Evolutionary conservation across 73 alveolate genomes (phyloP).

Genomic region (Stentor coeruleus): DNA sequence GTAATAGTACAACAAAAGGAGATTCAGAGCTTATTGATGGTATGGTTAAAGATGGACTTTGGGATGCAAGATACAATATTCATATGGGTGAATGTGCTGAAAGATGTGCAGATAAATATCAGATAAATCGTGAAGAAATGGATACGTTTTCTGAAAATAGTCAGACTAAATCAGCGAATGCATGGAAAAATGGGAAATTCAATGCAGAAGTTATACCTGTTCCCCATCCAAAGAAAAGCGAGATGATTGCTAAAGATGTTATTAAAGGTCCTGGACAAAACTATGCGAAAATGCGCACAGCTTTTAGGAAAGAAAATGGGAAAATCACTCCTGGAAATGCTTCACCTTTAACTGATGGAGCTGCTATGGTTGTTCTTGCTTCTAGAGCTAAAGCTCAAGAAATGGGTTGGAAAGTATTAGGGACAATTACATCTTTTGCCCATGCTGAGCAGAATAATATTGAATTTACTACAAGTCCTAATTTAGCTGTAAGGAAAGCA

Average conservation of each 20-base stretch:
- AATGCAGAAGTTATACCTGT: conserved; percentile 64
- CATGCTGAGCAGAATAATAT: conserved; percentile 47
- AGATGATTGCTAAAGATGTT: conserved; percentile 45
- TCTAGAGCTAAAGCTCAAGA: conserved; percentile 36
- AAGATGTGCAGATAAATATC: conserved; percentile 52
- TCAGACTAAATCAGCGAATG: conserved; percentile 62
- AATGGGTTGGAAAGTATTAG: conserved; percentile 42
- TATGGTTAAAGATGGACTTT: conserved; percentile 15
- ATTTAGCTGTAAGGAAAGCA: conserved; percentile 40
- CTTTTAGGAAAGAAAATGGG: conserved; percentile 48
- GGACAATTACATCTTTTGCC: conserved; percentile 48
- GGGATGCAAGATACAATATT: conserved; percentile 21
- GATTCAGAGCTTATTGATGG: conserved; percentile 9
- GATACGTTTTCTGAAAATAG: conserved; percentile 65
- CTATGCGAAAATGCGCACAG: conserved; percentile 32
- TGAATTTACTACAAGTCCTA: conserved; percentile 48
- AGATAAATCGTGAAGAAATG: conserved; percentile 66
- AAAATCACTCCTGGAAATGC: conserved; percentile 64
- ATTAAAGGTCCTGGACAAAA: conserved; percentile 43
- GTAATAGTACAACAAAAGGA: conserved; percentile 16
- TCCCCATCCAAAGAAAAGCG: background rate
- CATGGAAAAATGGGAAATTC: conserved; percentile 70
- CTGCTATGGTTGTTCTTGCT: conserved; percentile 49
- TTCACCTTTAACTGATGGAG: conserved; percentile 62
- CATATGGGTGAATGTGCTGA: conserved; percentile 74